Conservation (phyloP, 164 flowering plant species). For the Tetracentron sinense region DNA sequence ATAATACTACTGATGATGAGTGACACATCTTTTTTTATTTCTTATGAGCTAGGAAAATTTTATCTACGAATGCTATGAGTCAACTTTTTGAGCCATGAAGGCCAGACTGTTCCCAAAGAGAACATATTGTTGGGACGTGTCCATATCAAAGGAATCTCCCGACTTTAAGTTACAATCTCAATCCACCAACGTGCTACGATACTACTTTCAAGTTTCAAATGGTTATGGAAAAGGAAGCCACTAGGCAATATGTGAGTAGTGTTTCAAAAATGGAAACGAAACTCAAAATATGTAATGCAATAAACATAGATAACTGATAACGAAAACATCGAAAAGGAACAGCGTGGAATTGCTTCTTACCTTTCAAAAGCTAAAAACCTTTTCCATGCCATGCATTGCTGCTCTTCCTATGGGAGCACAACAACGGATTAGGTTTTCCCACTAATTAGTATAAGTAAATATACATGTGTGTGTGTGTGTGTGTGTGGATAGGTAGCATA, state of each 20-base stretch:
- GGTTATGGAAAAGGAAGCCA: background rate
- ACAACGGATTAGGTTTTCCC: slow-evolving; percentile 2
- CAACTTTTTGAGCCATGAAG: background rate
- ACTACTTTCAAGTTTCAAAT: background rate
- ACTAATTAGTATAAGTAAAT: background rate
- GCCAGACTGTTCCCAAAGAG: background rate
- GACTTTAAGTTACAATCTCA: background rate
- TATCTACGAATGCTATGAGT: background rate
- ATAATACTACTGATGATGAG: too few relatives aligned
- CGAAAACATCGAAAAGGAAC: background rate
- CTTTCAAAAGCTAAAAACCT: slow-evolving; percentile 76
- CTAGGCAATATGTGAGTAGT: background rate
- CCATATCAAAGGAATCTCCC: background rate
- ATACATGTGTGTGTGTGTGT: too few relatives aligned
- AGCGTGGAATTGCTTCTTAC: slow-evolving; percentile 38
- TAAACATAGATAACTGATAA: too few relatives aligned
- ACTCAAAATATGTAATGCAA: background rate
- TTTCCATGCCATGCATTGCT: slow-evolving; percentile 92
- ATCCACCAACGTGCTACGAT: too few relatives aligned
- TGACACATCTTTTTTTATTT: too few relatives aligned
- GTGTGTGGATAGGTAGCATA: too few relatives aligned
- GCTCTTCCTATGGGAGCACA: slow-evolving; percentile 63
- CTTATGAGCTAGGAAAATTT: background rate
- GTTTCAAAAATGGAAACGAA: too few relatives aligned
- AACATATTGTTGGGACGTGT: background rate